Percentiles rank a stretch among this genome's conserved stretches.
These are phyloP conservation scores for Talaromyces proteolyticus DNA, from an alignment of 495 filamentous ascomycete genomes.

Conservation along the genomic window DNA sequence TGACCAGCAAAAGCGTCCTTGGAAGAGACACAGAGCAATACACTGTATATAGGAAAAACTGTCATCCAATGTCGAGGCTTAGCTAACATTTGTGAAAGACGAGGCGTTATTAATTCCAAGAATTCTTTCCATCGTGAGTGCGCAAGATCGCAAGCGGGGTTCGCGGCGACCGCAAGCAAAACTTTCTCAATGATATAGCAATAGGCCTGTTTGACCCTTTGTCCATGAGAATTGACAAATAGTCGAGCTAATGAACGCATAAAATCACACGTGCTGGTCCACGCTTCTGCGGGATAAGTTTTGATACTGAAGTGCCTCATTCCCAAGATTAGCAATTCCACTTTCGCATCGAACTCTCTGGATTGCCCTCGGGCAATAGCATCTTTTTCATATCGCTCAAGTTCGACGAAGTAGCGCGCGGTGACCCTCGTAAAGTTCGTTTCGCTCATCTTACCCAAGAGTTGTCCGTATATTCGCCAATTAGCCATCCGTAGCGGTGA, in stretches of 20 bases:
- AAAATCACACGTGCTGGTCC: constrained; percentile 85
- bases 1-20: constrained; percentile 76
- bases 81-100: constrained; percentile 71
- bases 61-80: constrained; percentile 90
- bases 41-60: constrained; percentile 78
- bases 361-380: constrained; percentile 57
- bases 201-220: constrained; percentile 85
- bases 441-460: constrained; percentile 92
- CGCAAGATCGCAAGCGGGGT: constrained; percentile 64
- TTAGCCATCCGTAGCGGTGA: constrained; percentile 85
- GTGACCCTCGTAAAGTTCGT: constrained; percentile 81
- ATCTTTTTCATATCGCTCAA: constrained; percentile 70
- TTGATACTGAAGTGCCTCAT: constrained; percentile 84
- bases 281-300: constrained; percentile 61
- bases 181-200: constrained; percentile 85
- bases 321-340: constrained; percentile 78
- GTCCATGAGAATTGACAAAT: constrained; percentile 79
- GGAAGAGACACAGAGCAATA: constrained; percentile 81
- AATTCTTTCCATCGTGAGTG: constrained; percentile 82
- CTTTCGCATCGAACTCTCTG: constrained; percentile 68
- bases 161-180: constrained; percentile 80
- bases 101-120: constrained; percentile 65
- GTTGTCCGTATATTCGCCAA: constrained; percentile 87
- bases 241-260: constrained; percentile 73
- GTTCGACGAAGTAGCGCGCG: constrained; percentile 71